Conservation (phyloP, 179 eudicot genomes). For the Beta macrorhiza region DNA sequence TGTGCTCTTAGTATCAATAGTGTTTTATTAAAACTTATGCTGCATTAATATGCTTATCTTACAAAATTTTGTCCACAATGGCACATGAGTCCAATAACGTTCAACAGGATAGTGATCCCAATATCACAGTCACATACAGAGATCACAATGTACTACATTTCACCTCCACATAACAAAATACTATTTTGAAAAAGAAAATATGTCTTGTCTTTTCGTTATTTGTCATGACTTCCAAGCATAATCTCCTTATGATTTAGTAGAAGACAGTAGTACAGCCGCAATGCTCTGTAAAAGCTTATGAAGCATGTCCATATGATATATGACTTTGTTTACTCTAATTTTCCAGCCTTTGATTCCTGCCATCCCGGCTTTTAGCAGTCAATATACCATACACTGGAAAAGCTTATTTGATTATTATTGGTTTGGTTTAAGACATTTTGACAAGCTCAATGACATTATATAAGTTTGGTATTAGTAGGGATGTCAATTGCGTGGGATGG, state of each 20-base stretch:
- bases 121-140: neutral
- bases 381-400: neutral
- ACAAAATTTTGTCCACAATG: neutral
- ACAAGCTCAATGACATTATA: no score
- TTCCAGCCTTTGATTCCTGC: neutral
- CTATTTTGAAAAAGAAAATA: neutral
- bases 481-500: no score
- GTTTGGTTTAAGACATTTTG: no score
- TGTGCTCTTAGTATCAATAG: no score
- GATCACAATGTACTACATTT: neutral
- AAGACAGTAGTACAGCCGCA: constrained; percentile 21
- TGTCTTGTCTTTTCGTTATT: neutral
- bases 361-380: neutral
- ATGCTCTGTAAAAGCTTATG: constrained; percentile 10
- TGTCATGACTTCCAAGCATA: constrained; percentile 8
- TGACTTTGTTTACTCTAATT: no score
- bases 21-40: neutral
- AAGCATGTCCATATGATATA: neutral
- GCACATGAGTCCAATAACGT: neutral
- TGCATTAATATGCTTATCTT: neutral
- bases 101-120: neutral
- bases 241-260: no score
- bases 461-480: no score
- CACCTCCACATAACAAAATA: neutral
- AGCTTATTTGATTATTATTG: neutral